A percentile compares a stretch with the other conserved stretches of the same genome.
Conservation (phyloP, 768 basidiomycete species). For the Daedaleopsis nitida region DNA sequence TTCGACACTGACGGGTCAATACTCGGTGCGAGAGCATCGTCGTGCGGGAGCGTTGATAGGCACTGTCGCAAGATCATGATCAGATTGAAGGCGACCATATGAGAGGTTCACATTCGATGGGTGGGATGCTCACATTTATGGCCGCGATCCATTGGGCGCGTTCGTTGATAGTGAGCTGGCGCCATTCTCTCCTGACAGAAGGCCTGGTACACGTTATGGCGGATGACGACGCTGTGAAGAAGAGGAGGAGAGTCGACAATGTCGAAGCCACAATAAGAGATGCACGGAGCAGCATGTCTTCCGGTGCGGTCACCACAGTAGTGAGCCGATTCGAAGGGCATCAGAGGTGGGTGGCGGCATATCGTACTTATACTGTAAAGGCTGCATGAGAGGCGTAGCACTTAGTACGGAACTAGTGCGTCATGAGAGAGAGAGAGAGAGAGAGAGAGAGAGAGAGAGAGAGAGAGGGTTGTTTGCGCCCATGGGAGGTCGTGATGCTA, state of each 20-base stretch:
- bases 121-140: slow-evolving; percentile 21
- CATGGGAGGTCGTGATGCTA: no score
- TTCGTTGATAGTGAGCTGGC: slow-evolving; percentile 17
- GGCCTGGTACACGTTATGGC: slow-evolving; percentile 21
- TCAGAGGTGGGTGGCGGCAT: no score
- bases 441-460: no score
- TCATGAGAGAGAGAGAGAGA: no score
- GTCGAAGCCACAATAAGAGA: no score
- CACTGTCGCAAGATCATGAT: neutral
- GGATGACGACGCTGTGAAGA: neutral
- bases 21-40: slow-evolving; percentile 5
- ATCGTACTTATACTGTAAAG: no score
- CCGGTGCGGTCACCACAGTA: neutral
- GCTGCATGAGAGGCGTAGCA: no score
- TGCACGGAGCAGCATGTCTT: neutral
- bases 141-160: slow-evolving; percentile 27
- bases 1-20: slow-evolving; percentile 12
- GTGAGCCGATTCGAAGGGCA: no score
- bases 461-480: no score
- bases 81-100: neutral
- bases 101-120: no score
- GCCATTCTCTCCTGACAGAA: slow-evolving; percentile 28
- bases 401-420: no score
- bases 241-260: no score
- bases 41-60: slow-evolving; percentile 4